Percentiles rank a stretch among this genome's conserved stretches.
phyloP scores from a whole-genome alignment of 345 rosid genomes.

The Populus tremula region DNA sequence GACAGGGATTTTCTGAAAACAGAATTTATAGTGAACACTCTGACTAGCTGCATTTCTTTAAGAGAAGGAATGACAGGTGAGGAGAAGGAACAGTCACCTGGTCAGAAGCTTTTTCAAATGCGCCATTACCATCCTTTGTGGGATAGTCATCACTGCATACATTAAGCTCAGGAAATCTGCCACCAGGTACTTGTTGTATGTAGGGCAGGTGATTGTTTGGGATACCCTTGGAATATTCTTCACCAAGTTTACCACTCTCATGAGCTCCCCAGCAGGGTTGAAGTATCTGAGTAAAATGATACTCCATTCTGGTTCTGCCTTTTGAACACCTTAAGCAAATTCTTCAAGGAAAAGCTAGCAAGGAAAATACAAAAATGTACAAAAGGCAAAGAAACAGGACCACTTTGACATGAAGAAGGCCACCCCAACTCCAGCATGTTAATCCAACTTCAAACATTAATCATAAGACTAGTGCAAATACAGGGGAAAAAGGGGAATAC shows the following conservation, averaged over 20 bases:
- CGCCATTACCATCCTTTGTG: slow-evolving; percentile 83
- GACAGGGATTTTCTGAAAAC: slow-evolving; percentile 71
- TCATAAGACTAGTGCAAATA: too few species aligned
- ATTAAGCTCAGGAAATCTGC: slow-evolving; percentile 85
- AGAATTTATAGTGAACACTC: slow-evolving; percentile 6
- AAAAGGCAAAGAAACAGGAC: too few species aligned
- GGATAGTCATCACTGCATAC: slow-evolving; percentile 91
- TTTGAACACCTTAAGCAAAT: slow-evolving; percentile 79
- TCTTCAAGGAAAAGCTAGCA: slow-evolving; percentile 72
- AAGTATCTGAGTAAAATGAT: slow-evolving; percentile 85
- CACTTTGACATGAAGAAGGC: too few species aligned
- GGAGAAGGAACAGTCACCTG: slow-evolving; percentile 50
- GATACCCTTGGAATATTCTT: slow-evolving; percentile 84
- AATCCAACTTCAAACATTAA: too few species aligned
- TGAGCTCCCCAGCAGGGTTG: slow-evolving; percentile 93
- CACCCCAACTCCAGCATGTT: too few species aligned
- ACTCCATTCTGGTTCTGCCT: slow-evolving; percentile 83
- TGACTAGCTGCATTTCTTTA: neutral
- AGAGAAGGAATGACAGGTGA: neutral
- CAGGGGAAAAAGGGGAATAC: too few species aligned
- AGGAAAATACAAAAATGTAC: slow-evolving; percentile 39
- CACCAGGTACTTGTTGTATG: slow-evolving; percentile 61
- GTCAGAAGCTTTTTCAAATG: slow-evolving; percentile 87
- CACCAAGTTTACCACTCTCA: slow-evolving; percentile 90
- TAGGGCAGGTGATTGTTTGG: slow-evolving; percentile 89